Conservation (phyloP, 2,329 filamentous ascomycete genomes). For the Arachnomyces sp. region DNA sequence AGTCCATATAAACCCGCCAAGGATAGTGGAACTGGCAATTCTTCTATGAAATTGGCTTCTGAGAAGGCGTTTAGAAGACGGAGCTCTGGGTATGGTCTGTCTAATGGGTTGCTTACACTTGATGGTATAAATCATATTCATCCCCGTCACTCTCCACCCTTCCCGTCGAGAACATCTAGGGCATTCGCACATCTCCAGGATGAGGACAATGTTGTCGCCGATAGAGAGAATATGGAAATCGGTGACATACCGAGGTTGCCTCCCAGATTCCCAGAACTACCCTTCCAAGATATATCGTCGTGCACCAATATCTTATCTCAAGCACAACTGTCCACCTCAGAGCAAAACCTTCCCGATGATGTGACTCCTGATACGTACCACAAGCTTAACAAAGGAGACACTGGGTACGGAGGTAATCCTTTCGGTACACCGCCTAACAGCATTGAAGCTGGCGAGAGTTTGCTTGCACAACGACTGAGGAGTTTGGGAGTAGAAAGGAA, state of each 20-base stretch:
- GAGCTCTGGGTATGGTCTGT: conserved; percentile 44
- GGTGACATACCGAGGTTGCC: background rate
- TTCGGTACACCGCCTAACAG: conserved; percentile 36
- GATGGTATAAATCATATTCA: conserved; percentile 18
- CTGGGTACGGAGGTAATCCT: conserved; percentile 53
- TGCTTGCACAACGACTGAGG: conserved; percentile 63
- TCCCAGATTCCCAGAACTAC: background rate
- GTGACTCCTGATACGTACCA: conserved; percentile 46
- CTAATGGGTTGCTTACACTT: conserved; percentile 15
- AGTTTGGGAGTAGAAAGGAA: conserved; percentile 48
- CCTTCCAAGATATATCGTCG: background rate
- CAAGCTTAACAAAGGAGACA: conserved; percentile 61
- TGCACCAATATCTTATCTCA: background rate
- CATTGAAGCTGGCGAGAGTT: conserved; percentile 51
- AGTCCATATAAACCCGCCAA: conserved; percentile 67
- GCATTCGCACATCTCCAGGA: background rate
- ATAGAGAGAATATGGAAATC: background rate
- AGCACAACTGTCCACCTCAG: background rate
- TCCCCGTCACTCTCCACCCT: conserved; percentile 3
- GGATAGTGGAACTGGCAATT: conserved; percentile 34
- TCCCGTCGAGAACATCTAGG: conserved; percentile 8
- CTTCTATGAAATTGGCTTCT: conserved; percentile 46
- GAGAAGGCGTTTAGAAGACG: conserved; percentile 55
- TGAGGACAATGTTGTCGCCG: background rate
- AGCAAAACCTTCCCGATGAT: conserved; percentile 18